A percentile compares a stretch with the other conserved stretches of the same genome.
Conservation (phyloP, 2,329 filamentous ascomycete species). For the Thelonectria olida region DNA sequence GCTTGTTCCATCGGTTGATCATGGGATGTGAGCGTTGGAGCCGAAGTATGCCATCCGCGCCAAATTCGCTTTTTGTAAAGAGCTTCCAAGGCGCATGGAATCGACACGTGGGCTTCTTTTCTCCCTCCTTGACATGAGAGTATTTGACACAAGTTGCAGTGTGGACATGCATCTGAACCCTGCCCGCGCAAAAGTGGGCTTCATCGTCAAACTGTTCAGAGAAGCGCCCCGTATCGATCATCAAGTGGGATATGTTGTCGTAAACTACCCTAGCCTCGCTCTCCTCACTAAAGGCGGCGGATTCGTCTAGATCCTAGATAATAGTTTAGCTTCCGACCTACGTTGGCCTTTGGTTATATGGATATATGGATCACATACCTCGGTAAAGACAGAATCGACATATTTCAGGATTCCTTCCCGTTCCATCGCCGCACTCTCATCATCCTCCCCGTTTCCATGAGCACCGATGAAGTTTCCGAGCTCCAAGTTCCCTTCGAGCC, state of each 20-base stretch:
- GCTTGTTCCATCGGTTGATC: slow-evolving; percentile 7
- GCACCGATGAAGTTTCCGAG: slow-evolving; percentile 1
- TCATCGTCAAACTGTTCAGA: slow-evolving; percentile 10
- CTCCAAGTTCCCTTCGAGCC: slow-evolving; percentile 5
- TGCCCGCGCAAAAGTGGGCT: slow-evolving; percentile 13
- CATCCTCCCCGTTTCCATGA: neutral
- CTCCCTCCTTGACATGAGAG: neutral
- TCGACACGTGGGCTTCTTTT: neutral
- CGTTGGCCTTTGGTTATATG: neutral
- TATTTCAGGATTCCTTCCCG: neutral
- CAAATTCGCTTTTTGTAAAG: slow-evolving; percentile 1
- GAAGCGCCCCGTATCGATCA: neutral
- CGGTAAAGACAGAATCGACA: slow-evolving; percentile 4
- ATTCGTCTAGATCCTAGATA: neutral
- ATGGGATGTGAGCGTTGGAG: neutral
- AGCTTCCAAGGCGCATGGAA: slow-evolving; percentile 13
- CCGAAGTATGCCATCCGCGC: neutral
- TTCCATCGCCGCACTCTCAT: slow-evolving; percentile 6
- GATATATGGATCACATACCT: slow-evolving; percentile 11
- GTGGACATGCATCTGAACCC: slow-evolving; percentile 1
- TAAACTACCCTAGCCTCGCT: neutral
- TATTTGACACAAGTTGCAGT: slow-evolving; percentile 14
- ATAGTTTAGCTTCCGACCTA: neutral
- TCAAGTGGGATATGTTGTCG: slow-evolving; percentile 4
- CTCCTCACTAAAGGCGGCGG: neutral